A percentile compares a stretch with the other conserved stretches of the same genome.
These are phyloP conservation scores for Mycocentrospora acerina DNA, from an alignment of 2,329 filamentous ascomycete genomes.

Conservation along the genomic window DNA sequence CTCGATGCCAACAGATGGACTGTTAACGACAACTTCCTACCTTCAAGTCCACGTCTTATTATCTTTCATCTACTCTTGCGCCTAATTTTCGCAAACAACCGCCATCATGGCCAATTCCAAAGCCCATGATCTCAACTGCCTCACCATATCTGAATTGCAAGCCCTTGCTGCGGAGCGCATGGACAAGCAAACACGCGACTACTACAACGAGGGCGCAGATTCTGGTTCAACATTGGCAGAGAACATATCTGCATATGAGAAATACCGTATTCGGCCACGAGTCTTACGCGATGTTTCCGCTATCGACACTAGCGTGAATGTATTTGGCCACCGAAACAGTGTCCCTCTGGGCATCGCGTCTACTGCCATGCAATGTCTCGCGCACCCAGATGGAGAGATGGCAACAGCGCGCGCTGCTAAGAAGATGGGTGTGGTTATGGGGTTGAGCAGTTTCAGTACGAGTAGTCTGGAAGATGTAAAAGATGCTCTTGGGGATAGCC, in stretches of 20 bases:
- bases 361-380: constrained; percentile 47
- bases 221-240: constrained; percentile 24
- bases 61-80: too few relatives aligned
- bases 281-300: constrained; percentile 44
- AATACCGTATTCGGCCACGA: constrained; percentile 34
- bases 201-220: constrained; percentile 31
- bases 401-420: constrained; percentile 46
- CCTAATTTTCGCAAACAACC: too few relatives aligned
- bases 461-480: constrained; percentile 49
- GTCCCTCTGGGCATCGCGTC: constrained; percentile 48
- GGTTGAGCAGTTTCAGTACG: constrained; percentile 43
- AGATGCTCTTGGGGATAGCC: constrained; percentile 44
- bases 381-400: constrained; percentile 47
- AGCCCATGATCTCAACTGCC: constrained; percentile 26
- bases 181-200: constrained; percentile 34
- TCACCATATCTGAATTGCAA: constrained; percentile 29
- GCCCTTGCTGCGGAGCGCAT: constrained; percentile 28
- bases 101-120: constrained; percentile 17
- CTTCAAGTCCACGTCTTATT: too few relatives aligned
- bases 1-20: too few relatives aligned
- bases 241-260: constrained; percentile 31
- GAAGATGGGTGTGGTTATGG: constrained; percentile 40
- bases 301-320: constrained; percentile 39
- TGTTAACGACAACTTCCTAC: too few relatives aligned
- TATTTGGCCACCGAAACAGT: constrained; percentile 20